Evolutionary conservation across 2,329 filamentous ascomycete genomes (phyloP), one percentile per base, ranked within the genome.

Genomic region (Xylariaceae sp.): DNA sequence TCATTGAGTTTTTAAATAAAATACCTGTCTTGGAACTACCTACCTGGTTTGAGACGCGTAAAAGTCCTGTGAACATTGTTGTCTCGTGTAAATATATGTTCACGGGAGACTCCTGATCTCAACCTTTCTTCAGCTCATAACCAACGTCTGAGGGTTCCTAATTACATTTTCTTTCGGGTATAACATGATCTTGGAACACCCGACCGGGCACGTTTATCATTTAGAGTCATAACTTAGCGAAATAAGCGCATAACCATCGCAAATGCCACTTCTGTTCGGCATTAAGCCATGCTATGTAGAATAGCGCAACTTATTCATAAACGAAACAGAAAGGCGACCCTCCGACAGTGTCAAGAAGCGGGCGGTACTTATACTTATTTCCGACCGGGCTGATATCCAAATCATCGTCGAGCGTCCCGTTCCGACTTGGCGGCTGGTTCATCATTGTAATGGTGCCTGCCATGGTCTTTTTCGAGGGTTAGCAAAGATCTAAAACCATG

Each of bases 311-410:
- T 37, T 34, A 76, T 50, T 73, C 64, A 47, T 81, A 80, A 23
- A 79, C 71, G 59, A 80, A 80, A 53, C 78, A 81, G 46, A 79
- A 74, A 4, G 76, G 76, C 5, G 66, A 59, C 0, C 73, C 76
- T 11, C 69, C 74, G n/a, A 75, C 67, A 0, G 77, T 80, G 52
- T 73, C 75, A 61, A 79, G 73, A 33, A 77, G 60, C 45, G 75
- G 60, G 44, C 67, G 61, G 50, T 75, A 76, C 28, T 33, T 61
- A 52, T 56, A 64, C 9, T 47, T 29, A 6, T n/a, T 57, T 23
- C 66, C 67, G 7, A 71, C 64, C 3, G 68, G 69, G 12, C 24
- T 57, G 41, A 71, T 66, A 44, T 68, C 67, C 7, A 75, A 62
- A 4, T 63, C 40, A 53, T 79, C 76, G 17, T 76, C 71, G 3